Evolutionary conservation across 2,329 filamentous ascomycete genomes (phyloP).

Genomic region (Chrysoporthe puriensis): DNA sequence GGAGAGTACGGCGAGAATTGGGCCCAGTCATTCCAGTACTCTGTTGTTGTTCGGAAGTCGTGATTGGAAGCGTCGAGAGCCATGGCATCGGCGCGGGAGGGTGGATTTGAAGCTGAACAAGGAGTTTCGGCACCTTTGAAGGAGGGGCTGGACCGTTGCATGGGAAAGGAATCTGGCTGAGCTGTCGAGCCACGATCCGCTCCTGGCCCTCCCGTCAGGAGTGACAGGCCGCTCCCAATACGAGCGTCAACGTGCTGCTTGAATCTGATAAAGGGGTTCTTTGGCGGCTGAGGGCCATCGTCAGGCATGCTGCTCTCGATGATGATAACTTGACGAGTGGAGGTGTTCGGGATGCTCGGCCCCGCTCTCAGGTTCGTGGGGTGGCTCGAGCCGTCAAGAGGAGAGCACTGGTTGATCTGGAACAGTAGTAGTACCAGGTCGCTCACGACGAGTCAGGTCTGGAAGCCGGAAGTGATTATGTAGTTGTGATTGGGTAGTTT

Average conservation of each 20-base stretch:
- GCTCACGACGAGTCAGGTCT: background rate
- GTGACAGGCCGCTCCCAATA: slow-evolving; percentile 39
- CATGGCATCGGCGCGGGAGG: background rate
- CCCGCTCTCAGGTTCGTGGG: background rate
- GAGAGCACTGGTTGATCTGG: background rate
- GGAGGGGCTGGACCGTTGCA: background rate
- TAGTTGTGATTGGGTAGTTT: background rate
- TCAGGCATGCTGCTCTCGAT: slow-evolving; percentile 17
- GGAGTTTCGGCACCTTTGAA: slow-evolving; percentile 5
- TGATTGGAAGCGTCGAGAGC: background rate
- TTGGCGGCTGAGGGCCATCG: slow-evolving; percentile 29
- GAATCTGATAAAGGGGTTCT: slow-evolving; percentile 46
- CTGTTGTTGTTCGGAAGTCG: background rate
- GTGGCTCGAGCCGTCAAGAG: background rate
- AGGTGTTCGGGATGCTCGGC: background rate
- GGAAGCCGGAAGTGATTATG: background rate
- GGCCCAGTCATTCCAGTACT: slow-evolving; percentile 42
- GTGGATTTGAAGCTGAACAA: background rate
- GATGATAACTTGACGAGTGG: background rate
- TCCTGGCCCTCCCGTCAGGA: slow-evolving; percentile 34
- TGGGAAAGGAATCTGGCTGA: slow-evolving; percentile 2
- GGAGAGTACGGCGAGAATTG: slow-evolving; percentile 49
- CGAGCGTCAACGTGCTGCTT: slow-evolving; percentile 46
- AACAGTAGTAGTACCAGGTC: background rate
- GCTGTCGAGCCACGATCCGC: slow-evolving; percentile 5